Conservation (phyloP, 371 early-diverging fungal genomes). For the Dinochytrium kinnereticum region DNA sequence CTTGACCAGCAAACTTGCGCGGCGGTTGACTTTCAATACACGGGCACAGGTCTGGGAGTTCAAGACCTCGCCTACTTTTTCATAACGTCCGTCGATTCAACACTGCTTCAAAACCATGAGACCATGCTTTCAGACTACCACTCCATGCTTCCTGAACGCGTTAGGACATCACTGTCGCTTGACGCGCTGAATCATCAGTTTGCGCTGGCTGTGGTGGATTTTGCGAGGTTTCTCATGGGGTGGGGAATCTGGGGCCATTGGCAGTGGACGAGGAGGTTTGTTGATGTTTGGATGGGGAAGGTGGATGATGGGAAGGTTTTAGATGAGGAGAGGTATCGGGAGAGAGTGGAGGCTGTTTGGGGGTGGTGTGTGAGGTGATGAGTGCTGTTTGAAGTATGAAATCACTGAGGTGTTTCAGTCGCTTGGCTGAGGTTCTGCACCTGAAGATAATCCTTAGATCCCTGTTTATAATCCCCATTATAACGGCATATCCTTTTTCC, state of each 20-base stretch:
- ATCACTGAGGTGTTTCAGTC: no score
- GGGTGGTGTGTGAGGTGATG: not conserved
- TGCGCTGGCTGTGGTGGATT: not conserved
- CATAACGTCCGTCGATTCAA: not conserved
- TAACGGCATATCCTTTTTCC: no score
- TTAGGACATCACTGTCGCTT: not conserved
- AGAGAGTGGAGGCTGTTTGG: not conserved
- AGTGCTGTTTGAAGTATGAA: no score
- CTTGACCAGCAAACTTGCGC: not conserved
- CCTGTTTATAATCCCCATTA: no score
- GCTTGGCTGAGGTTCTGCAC: no score
- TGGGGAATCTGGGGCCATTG: conserved; percentile 10
- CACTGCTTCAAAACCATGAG: not conserved
- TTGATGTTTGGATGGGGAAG: not conserved
- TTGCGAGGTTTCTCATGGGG: conserved; percentile 16
- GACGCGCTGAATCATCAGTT: not conserved
- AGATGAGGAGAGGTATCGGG: not conserved
- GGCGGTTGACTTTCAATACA: conserved; percentile 9
- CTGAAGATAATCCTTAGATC: no score
- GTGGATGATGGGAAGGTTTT: conserved; percentile 1
- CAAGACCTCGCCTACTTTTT: conserved; percentile 9
- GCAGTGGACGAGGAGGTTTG: not conserved
- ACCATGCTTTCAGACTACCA: not conserved
- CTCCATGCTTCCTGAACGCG: not conserved
- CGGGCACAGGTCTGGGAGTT: conserved; percentile 4